Percentiles rank a stretch among this genome's conserved stretches.
Evolutionary conservation across 164 flowering plant species (phyloP).

Genomic region (Kalanchoe fedtschenkoi): DNA sequence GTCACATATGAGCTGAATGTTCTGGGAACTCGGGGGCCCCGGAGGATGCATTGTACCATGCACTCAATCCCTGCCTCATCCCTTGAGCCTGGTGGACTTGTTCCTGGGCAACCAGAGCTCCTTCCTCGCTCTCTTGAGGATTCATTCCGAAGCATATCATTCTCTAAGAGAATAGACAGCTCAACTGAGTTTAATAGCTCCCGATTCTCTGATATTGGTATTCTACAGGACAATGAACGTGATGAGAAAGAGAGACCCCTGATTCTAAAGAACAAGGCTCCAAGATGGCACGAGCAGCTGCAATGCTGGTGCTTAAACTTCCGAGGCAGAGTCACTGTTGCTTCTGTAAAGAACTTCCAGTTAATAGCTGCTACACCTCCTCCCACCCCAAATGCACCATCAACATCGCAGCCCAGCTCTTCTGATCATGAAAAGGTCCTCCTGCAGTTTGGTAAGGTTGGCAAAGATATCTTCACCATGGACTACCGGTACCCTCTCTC

Average conservation of each 20-base stretch:
- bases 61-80: slow-evolving; percentile 5
- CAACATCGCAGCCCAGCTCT: not conserved
- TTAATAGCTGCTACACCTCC: slow-evolving; percentile 5
- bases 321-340: slow-evolving; percentile 8
- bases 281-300: slow-evolving; percentile 8
- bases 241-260: not conserved
- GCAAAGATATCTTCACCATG: slow-evolving; percentile 8
- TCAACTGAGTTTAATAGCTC: slow-evolving; percentile 9
- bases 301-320: slow-evolving; percentile 9
- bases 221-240: not conserved
- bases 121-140: slow-evolving; percentile 6
- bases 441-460: slow-evolving; percentile 7
- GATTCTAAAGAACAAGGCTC: slow-evolving; percentile 4
- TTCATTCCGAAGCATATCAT: slow-evolving; percentile 8
- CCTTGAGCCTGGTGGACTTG: slow-evolving; percentile 7
- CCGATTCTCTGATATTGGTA: slow-evolving; percentile 5
- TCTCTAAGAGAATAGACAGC: not conserved
- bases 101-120: slow-evolving; percentile 6
- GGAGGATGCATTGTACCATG: slow-evolving; percentile 6
- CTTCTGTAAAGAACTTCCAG: slow-evolving; percentile 7
- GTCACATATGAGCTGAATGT: slow-evolving; percentile 6
- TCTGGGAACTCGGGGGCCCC: slow-evolving; percentile 4
- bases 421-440: slow-evolving; percentile 6
- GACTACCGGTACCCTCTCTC: slow-evolving; percentile 8
- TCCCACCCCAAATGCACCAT: slow-evolving; percentile 1